Conservation (phyloP, 306 rosid species). For the Rubus parviflorus region DNA sequence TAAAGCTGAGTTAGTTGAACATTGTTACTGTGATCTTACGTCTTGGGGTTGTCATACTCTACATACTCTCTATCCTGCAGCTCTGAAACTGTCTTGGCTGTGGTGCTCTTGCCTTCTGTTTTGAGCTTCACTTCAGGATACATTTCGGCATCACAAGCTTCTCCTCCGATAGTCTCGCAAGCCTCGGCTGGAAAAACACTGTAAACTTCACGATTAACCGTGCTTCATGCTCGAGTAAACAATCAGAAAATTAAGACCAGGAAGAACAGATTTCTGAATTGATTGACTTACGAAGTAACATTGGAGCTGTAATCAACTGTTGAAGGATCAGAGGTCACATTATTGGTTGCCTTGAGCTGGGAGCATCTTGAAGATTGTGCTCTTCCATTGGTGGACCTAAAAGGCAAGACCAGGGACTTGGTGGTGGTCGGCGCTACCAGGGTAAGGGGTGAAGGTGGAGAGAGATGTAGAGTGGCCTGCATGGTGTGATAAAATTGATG, state of each 20-base stretch:
- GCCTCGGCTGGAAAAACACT: constrained; percentile 55
- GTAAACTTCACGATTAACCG: not conserved
- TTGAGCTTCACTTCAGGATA: constrained; percentile 50
- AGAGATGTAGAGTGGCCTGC: constrained; percentile 32
- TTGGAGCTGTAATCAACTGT: constrained; percentile 42
- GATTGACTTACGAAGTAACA: constrained; percentile 31
- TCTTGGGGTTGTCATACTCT: constrained; percentile 44
- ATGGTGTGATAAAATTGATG: constrained; percentile 16
- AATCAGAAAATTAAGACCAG: not conserved
- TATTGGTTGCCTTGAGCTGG: constrained; percentile 22
- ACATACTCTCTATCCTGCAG: constrained; percentile 39
- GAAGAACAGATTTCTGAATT: not conserved
- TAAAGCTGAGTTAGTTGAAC: not conserved
- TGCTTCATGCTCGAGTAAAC: not conserved
- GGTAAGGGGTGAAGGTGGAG: constrained; percentile 20
- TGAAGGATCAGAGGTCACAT: constrained; percentile 16
- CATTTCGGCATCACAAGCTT: constrained; percentile 46
- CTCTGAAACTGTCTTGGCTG: constrained; percentile 20
- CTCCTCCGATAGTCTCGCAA: constrained; percentile 51
- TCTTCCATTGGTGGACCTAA: constrained; percentile 16
- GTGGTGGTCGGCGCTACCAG: constrained; percentile 14
- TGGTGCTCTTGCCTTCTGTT: constrained; percentile 19
- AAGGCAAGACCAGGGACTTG: constrained; percentile 29
- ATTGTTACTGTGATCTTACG: constrained; percentile 25
- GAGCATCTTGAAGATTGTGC: constrained; percentile 22